Base-by-base conservation (phyloP, 2,329 filamentous ascomycete genomes). In the Ampelomyces quisqualis region DNA sequence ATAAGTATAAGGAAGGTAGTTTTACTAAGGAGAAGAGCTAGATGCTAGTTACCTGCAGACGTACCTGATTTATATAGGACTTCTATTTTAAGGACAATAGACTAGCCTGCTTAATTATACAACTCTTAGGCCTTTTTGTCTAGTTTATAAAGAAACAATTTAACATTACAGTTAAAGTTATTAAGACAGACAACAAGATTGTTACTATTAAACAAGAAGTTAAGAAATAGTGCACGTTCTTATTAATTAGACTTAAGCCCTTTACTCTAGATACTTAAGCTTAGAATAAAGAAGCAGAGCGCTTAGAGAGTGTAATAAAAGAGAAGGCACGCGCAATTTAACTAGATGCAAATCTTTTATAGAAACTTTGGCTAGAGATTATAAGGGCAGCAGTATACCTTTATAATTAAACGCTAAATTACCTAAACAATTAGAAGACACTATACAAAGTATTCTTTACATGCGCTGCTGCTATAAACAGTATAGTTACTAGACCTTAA, bases 381-480 rank as follows among this genome's bases (percentile, higher is more conserved):
- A 24, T 22, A 6, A 9, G 26, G 36, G 44, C 27, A 30, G 33
- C 14, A 18, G 37, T 43, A n/a, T 44, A 45, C 34, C 38, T 48
- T n/a, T 29, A 45, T 26, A 41, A 44, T 39, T 10, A 21, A 32
- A 48, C 34, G 26, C 34, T 11, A 30, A 44, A 38, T 9, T 42
- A 41, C 24, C 4, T 11, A 14, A 48, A 42, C 30, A 18, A 39
- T 2, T 44, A 15, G 38, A 44, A 38, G 23, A 34, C 30, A n/a
- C 30, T 18, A n/a, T 48, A 48, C 18, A 15, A 45, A 14, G 18
- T 42, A 3, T 44, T 48, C 45, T 44, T 44, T 31, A 42, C 31
- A 2, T 5, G 3, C 14, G 30, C 22, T 22, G 30, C 24, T 21
- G 1, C 21, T 8, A 8, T 7, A 14, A 34, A 24, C 23, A 19